Percentiles rank a stretch among this genome's conserved stretches.
Evolutionary conservation across 192 early-diverging fungal genomes (phyloP).

Genomic region (Martensiomyces pterosporus): DNA sequence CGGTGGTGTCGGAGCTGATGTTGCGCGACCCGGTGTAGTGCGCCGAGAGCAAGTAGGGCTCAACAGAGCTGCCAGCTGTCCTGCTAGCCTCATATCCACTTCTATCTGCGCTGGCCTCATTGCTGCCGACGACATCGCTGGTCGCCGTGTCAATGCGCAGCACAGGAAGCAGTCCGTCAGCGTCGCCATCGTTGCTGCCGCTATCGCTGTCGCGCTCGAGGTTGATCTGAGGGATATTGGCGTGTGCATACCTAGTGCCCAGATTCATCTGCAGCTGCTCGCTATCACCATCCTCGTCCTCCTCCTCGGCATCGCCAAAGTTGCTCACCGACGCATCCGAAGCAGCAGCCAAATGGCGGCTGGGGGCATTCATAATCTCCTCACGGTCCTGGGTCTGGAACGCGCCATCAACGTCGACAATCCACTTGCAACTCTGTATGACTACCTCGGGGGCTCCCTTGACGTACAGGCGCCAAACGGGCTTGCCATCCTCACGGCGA

Average conservation of each 20-base stretch:
- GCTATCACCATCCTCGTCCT: conserved; percentile 9
- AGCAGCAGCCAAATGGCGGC: too few species aligned
- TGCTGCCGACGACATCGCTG: too few species aligned
- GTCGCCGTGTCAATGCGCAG: too few species aligned
- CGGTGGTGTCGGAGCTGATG: conserved; percentile 43
- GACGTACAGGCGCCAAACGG: conserved; percentile 71
- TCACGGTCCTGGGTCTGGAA: conserved; percentile 47
- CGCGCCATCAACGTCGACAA: conserved; percentile 53
- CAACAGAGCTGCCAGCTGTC: too few species aligned
- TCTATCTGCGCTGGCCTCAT: too few species aligned
- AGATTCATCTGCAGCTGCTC: too few species aligned
- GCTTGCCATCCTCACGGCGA: conserved; percentile 49
- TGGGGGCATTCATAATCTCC: conserved; percentile 18
- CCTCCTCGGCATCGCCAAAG: conserved; percentile 12
- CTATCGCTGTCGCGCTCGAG: conserved; percentile 47
- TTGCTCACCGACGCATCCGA: not conserved
- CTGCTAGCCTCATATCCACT: too few species aligned
- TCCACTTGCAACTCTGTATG: conserved; percentile 58
- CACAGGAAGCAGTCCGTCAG: too few species aligned
- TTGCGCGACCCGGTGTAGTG: conserved; percentile 37
- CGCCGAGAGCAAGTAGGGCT: conserved; percentile 41
- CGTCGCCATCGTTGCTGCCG: conserved; percentile 8
- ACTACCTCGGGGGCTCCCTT: conserved; percentile 95
- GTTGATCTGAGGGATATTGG: conserved; percentile 46
- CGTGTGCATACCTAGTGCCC: too few species aligned